These are phyloP conservation scores for Batrachochytrium dendrobatidis DNA, from an alignment of 371 early-diverging fungal species.

Conservation along the genomic window DNA sequence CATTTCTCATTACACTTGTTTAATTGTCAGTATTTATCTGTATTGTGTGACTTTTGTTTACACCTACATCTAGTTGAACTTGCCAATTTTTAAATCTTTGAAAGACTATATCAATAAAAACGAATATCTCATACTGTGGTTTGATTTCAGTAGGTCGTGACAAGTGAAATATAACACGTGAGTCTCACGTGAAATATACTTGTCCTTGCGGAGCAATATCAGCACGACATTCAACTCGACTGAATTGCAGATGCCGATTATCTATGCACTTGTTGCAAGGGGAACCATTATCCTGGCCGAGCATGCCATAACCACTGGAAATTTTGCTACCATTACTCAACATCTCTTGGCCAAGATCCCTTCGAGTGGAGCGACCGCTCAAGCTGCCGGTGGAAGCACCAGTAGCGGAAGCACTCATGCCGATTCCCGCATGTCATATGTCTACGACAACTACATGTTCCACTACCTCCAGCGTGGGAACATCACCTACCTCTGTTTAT, in stretches of 20 bases:
- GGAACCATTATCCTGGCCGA: constrained; percentile 67
- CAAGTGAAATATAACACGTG: too few relatives aligned
- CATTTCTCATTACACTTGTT: too few relatives aligned
- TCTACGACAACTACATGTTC: constrained; percentile 64
- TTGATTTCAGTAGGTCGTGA: too few relatives aligned
- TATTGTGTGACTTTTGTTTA: too few relatives aligned
- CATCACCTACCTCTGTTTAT: constrained; percentile 81
- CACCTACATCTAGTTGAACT: too few relatives aligned
- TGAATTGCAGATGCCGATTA: constrained; percentile 62
- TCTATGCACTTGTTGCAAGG: constrained; percentile 67
- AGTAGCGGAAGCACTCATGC: background rate
- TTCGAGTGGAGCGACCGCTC: background rate
- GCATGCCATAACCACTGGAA: constrained; percentile 67
- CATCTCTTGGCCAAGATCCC: constrained; percentile 87
- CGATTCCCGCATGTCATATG: constrained; percentile 3
- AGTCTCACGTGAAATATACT: too few relatives aligned
- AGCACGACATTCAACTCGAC: too few relatives aligned
- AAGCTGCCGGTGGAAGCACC: background rate
- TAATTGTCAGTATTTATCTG: too few relatives aligned
- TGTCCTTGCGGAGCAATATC: too few relatives aligned
- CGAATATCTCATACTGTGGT: too few relatives aligned
- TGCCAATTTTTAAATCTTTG: too few relatives aligned
- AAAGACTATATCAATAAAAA: too few relatives aligned
- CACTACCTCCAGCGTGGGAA: constrained; percentile 80
- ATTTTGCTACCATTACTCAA: constrained; percentile 71